Percentiles rank a stretch among this genome's conserved stretches.
Evolutionary conservation across 2,329 filamentous ascomycete genomes (phyloP).

Genomic region (Fusarium napiforme): DNA sequence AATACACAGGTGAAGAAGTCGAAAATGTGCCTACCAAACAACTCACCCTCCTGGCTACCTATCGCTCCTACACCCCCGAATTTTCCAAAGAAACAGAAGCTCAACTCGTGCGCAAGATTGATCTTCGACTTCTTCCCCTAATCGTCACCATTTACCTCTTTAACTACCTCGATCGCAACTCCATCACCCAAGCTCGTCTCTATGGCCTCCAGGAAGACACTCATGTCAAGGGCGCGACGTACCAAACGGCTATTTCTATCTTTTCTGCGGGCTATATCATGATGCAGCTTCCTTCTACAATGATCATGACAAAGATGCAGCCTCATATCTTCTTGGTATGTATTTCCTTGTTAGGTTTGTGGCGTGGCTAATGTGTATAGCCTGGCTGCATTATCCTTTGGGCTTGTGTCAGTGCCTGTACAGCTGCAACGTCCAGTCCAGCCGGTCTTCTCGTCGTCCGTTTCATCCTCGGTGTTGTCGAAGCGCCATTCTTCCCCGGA

Average conservation of each 20-base stretch:
- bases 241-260: not conserved
- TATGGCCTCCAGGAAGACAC: not conserved
- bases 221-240: not conserved
- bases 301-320: not conserved
- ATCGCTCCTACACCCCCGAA: not conserved
- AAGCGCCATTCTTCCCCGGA: not conserved
- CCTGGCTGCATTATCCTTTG: not conserved
- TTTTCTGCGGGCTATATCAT: not conserved
- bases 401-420: not conserved
- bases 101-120: not conserved
- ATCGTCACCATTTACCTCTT: not conserved
- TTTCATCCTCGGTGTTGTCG: not conserved
- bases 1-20: not conserved
- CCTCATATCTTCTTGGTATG: not conserved
- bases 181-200: not conserved
- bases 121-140: not conserved
- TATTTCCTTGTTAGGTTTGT: rapidly evolving
- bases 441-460: not conserved
- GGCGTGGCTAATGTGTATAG: not conserved
- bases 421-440: not conserved
- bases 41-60: not conserved
- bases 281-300: not conserved
- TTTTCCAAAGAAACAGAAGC: not conserved
- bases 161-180: not conserved
- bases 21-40: not conserved